phyloP scores from a whole-genome alignment of 345 rosid genomes.

The Eucalyptus tenuipes region DNA sequence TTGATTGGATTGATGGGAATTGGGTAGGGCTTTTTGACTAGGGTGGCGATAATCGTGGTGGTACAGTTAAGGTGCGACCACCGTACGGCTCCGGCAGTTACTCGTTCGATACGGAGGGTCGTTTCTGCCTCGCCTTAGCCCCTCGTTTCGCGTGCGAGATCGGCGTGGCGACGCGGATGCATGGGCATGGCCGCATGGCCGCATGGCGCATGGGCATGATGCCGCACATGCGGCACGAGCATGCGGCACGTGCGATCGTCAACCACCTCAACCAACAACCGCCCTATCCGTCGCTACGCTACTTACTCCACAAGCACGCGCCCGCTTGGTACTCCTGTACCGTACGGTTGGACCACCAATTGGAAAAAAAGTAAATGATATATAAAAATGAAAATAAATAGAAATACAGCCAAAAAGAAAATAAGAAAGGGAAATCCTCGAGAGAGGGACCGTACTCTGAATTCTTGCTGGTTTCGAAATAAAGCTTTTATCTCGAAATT shows the following conservation, averaged over 20 bases:
- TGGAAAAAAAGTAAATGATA: too few relatives aligned
- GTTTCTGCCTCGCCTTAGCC: neutral
- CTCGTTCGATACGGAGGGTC: neutral
- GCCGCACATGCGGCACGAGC: neutral
- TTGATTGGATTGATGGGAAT: neutral
- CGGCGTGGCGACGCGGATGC: neutral
- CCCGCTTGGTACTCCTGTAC: neutral
- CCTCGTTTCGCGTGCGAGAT: neutral
- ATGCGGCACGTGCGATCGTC: neutral
- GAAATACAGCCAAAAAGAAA: neutral
- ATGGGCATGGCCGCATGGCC: neutral
- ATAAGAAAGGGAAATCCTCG: neutral
- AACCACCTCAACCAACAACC: neutral
- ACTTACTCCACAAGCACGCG: neutral
- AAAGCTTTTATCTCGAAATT: neutral
- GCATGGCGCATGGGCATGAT: neutral
- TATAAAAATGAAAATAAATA: too few relatives aligned
- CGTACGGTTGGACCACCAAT: neutral
- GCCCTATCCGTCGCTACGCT: neutral
- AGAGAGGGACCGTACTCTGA: neutral
- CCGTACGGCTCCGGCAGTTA: neutral
- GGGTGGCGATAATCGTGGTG: neutral
- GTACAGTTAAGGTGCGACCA: neutral
- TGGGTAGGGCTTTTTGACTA: neutral
- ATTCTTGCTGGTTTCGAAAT: neutral